A percentile compares a stretch with the other conserved stretches of the same genome.
phyloP scores from a whole-genome alignment of 495 filamentous ascomycete genomes.

The Bathelium albidoporum region DNA sequence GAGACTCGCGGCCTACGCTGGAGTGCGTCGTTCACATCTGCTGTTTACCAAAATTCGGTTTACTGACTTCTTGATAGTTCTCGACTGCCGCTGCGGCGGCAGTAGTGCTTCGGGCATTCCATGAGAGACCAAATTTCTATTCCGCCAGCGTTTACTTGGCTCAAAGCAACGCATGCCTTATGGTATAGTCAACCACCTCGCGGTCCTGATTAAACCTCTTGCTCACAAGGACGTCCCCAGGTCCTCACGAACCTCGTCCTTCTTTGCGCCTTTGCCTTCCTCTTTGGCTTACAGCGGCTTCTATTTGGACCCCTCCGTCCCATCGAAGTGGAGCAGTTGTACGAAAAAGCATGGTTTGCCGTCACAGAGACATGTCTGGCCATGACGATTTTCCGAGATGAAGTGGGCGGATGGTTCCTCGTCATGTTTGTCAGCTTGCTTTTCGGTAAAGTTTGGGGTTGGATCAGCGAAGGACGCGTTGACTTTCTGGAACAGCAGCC shows the following conservation, averaged over 20 bases:
- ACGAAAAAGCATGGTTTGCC: conserved; percentile 95
- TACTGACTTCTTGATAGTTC: conserved; percentile 35
- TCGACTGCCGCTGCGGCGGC: conserved; percentile 69
- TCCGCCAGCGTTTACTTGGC: conserved; percentile 91
- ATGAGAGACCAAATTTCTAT: conserved; percentile 94
- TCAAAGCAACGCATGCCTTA: conserved; percentile 87
- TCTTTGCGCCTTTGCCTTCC: conserved; percentile 52
- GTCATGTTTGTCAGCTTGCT: conserved; percentile 93
- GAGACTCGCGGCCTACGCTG: conserved; percentile 12
- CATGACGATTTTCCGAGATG: conserved; percentile 98
- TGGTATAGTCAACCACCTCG: conserved; percentile 50
- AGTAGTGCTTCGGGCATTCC: conserved; percentile 80
- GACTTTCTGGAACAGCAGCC: conserved; percentile 94
- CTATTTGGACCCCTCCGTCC: conserved; percentile 86
- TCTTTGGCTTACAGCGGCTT: conserved; percentile 79
- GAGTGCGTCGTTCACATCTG: neutral
- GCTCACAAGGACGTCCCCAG: conserved; percentile 8
- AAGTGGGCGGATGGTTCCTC: conserved; percentile 85
- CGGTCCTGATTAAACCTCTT: neutral
- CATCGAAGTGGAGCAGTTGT: conserved; percentile 91
- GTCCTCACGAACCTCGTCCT: conserved; percentile 86
- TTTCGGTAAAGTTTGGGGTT: conserved; percentile 91
- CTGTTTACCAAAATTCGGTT: neutral
- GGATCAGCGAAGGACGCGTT: conserved; percentile 92
- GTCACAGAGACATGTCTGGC: conserved; percentile 93